Percentiles rank a stretch among this genome's conserved stretches.
Evolutionary conservation across 2,329 filamentous ascomycete genomes (phyloP).

Genomic region (Zymoseptoria ardabiliae): DNA sequence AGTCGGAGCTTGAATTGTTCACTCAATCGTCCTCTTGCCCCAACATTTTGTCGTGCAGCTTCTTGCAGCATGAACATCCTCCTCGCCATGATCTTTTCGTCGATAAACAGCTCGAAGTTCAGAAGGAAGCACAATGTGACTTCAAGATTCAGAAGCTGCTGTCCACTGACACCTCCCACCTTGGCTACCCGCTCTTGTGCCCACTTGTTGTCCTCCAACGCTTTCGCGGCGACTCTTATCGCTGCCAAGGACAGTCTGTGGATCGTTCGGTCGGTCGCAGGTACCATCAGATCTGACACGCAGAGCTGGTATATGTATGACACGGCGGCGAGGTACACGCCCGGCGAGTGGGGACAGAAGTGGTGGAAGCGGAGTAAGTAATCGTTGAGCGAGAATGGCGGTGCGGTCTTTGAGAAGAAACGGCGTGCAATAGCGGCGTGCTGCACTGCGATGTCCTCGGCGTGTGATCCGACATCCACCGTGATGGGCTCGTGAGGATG

Average conservation of each 20-base stretch:
- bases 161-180: slow-evolving; percentile 79
- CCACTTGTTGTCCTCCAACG: slow-evolving; percentile 86
- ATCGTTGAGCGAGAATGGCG: slow-evolving; percentile 72
- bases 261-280: slow-evolving; percentile 74
- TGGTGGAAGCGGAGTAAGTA: slow-evolving; percentile 82
- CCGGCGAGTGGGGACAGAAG: slow-evolving; percentile 89
- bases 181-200: slow-evolving; percentile 75
- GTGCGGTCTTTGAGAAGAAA: slow-evolving; percentile 84
- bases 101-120: slow-evolving; percentile 63
- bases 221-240: slow-evolving; percentile 84
- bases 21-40: slow-evolving; percentile 18
- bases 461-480: slow-evolving; percentile 51
- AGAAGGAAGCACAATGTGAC: slow-evolving; percentile 63
- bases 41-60: slow-evolving; percentile 24
- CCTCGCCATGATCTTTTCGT: slow-evolving; percentile 25
- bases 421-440: slow-evolving; percentile 81
- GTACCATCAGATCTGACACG: slow-evolving; percentile 64
- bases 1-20: slow-evolving; percentile 28
- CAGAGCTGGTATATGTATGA: slow-evolving; percentile 80
- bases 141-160: slow-evolving; percentile 76
- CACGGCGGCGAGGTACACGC: slow-evolving; percentile 83
- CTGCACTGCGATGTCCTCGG: slow-evolving; percentile 67
- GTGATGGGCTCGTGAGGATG: slow-evolving; percentile 41
- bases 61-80: slow-evolving; percentile 30
- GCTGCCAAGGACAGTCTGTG: slow-evolving; percentile 81